Conservation (phyloP, 345 rosid genomes). For the Salix udensis region DNA sequence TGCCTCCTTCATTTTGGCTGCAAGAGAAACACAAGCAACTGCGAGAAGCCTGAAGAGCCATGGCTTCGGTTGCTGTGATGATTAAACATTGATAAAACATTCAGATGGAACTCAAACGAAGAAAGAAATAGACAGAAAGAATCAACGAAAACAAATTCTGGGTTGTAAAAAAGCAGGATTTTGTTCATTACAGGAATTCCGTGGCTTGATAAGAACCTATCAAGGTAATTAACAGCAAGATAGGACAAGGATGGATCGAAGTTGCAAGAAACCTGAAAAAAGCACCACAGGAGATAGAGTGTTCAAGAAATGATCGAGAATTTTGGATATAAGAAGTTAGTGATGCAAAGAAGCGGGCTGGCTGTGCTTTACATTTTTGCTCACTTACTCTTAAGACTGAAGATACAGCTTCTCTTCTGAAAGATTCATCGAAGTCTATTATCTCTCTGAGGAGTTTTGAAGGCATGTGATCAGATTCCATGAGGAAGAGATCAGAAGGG, state of each 20-base stretch:
- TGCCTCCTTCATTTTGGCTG: constrained; percentile 70
- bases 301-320: not conserved
- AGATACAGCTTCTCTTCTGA: constrained; percentile 45
- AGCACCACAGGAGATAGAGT: not conserved
- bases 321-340: not conserved
- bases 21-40: constrained; percentile 60
- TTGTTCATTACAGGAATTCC: constrained; percentile 45
- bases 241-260: constrained; percentile 49
- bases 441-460: constrained; percentile 34
- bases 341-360: not conserved
- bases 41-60: constrained; percentile 66
- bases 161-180: not conserved
- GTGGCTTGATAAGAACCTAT: constrained; percentile 67
- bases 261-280: constrained; percentile 37
- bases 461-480: constrained; percentile 70
- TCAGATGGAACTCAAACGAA: not conserved
- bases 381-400: constrained; percentile 43
- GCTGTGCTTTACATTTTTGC: not conserved
- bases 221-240: constrained; percentile 78
- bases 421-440: constrained; percentile 33
- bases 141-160: not conserved
- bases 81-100: not conserved
- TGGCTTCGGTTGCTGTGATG: constrained; percentile 46
- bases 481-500: constrained; percentile 41
- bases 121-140: too few species aligned